These are phyloP conservation scores for Crithidia acanthocephali DNA, from an alignment of 208 protist genomes.

Conservation along the genomic window DNA sequence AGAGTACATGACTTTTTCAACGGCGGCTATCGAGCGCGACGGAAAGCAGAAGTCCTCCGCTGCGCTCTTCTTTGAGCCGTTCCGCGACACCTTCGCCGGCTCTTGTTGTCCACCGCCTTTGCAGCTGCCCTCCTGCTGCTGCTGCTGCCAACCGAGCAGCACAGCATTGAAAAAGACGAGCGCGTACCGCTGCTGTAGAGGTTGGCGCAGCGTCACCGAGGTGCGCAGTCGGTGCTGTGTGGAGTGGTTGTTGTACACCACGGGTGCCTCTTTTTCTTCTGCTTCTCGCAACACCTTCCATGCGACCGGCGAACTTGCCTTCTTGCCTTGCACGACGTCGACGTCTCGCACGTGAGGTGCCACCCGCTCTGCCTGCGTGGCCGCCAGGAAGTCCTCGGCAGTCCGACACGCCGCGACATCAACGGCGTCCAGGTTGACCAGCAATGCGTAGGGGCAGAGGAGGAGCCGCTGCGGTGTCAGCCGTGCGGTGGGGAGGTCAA, in stretches of 20 bases:
- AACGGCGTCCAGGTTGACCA: constrained; percentile 12
- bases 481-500: constrained; percentile 15
- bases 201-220: constrained; percentile 14
- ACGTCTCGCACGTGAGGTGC: constrained; percentile 8
- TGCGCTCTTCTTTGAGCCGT: too few relatives aligned
- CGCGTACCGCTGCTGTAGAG: constrained; percentile 14
- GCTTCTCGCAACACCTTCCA: background rate
- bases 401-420: constrained; percentile 13
- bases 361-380: background rate
- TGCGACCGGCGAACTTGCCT: background rate
- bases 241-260: constrained; percentile 17
- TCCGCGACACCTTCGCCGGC: background rate
- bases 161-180: constrained; percentile 17
- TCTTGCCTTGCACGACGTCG: background rate
- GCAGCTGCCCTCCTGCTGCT: background rate
- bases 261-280: background rate
- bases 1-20: constrained; percentile 13
- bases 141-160: background rate
- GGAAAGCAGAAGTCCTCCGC: too few relatives aligned
- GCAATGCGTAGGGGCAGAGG: constrained; percentile 2
- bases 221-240: constrained; percentile 10
- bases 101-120: background rate
- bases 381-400: constrained; percentile 14
- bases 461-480: constrained; percentile 7
- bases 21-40: too few relatives aligned